These are phyloP conservation scores for Penstemon eatonii DNA, from an alignment of 257 asterid genomes.

Conservation along the genomic window DNA sequence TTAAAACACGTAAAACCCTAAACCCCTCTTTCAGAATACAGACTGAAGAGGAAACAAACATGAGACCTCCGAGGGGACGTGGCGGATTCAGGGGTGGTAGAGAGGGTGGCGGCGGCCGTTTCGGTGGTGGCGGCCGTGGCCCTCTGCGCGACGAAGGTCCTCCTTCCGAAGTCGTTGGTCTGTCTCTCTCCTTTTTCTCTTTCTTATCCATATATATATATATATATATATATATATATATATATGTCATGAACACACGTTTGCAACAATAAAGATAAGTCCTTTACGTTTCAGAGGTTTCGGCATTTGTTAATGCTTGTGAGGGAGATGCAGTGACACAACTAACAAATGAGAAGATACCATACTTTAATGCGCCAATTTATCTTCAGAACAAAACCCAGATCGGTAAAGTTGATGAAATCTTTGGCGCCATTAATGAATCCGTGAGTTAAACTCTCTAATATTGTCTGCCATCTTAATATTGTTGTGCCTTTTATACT, in stretches of 20 bases:
- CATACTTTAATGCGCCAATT: conserved; percentile 92
- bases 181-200: conserved; percentile 15
- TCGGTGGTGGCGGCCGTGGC: conserved; percentile 47
- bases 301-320: conserved; percentile 76
- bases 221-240: neutral
- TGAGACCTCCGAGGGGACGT: conserved; percentile 99
- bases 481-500: neutral
- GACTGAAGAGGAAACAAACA: conserved; percentile 15
- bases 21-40: conserved; percentile 18
- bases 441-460: conserved; percentile 56
- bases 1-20: conserved; percentile 34
- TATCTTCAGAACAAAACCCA: conserved; percentile 90
- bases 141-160: conserved; percentile 74
- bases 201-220: neutral
- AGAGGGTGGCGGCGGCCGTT: conserved; percentile 56
- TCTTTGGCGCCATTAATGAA: conserved; percentile 94
- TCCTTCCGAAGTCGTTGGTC: conserved; percentile 70
- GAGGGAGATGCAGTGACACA: conserved; percentile 96
- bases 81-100: conserved; percentile 79
- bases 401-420: conserved; percentile 97
- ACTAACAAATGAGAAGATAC: conserved; percentile 85
- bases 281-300: conserved; percentile 54
- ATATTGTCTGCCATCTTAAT: neutral
- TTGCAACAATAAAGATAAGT: neutral
- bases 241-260: too few relatives aligned